Base-by-base conservation (phyloP, 345 rosid species). In the Hypericum perforatum region DNA sequence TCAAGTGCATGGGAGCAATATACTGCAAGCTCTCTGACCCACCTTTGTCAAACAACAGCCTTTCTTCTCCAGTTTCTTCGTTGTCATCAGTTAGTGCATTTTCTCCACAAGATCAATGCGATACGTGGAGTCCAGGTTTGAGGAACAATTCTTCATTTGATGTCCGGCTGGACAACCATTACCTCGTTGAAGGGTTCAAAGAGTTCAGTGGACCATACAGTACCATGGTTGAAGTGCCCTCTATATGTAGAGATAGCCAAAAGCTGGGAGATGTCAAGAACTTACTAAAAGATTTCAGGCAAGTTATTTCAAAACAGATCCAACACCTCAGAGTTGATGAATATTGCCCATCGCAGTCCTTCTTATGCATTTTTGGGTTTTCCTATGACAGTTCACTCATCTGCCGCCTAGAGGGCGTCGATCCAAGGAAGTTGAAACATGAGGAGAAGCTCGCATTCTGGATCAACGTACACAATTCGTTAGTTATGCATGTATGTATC, bases 381-480 rank as follows among this genome's bases (percentile, higher is more conserved):
- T 64, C 52, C 36, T 58, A 43, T 41, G 68, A 51, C 77, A 92
- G 98, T 63, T 88, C 85, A 37, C 82, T 85, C 29, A 76, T 92
- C 45, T 72, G 84, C 73, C 84, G 77, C 56, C 51, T 92, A 59
- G 95, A 92, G 72, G 77, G 77, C 49, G 77, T 88, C 0, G 65
- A 84, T 72, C 94, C 86, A 13, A 74, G 78, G 77, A 85, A 71
- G 70, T 61, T 92, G 73, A 80, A 77, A 56, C 84, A 82, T n/a
- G 89, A 80, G 57, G 98, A 92, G 75, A 88, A 85, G 73, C 67
- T 94, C 16, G 95, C 99, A 13, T 94, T 94, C 71, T 94, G 97
- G 99, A 80, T 89, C 68, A 94, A 94, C 46, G 63, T 88, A 58
- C 99, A 94, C 74, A 94, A 94, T 65, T 84, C 95, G 11, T 62